A percentile compares a stretch with the other conserved stretches of the same genome.
Conservation (phyloP, 2,329 filamentous ascomycete species). For the Ceratocystis alfenasii region DNA sequence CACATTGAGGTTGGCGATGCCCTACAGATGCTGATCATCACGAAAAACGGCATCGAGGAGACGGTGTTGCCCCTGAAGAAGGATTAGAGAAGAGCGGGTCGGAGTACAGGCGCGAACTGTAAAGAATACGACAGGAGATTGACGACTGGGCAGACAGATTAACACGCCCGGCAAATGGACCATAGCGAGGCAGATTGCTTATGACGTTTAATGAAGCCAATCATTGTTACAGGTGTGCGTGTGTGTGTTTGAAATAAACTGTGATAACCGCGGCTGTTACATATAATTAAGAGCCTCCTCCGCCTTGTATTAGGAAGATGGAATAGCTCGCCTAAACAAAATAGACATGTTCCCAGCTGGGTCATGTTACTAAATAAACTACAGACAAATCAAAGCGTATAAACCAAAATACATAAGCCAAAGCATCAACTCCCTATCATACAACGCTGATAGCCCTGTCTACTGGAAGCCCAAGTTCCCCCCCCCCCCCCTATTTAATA, state of each 20-base stretch:
- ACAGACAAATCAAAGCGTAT: not conserved
- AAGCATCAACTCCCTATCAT: not conserved
- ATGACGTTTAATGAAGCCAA: conserved; percentile 21
- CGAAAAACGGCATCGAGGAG: conserved; percentile 78
- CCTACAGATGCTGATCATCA: conserved; percentile 90
- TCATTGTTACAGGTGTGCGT: not conserved
- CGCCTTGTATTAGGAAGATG: not conserved
- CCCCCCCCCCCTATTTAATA: not conserved
- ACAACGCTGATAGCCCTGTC: not conserved
- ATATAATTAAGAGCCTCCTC: not conserved
- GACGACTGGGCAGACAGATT: not conserved
- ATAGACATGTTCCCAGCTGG: not conserved
- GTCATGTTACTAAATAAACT: not conserved
- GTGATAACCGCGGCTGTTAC: not conserved
- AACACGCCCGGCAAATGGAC: not conserved
- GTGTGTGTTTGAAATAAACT: not conserved
- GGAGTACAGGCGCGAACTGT: not conserved
- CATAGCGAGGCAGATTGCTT: conserved; percentile 10
- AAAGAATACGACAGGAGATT: not conserved
- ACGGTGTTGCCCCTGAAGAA: conserved; percentile 73
- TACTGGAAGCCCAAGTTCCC: not conserved
- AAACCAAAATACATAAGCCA: not conserved
- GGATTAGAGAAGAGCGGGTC: conserved; percentile 47
- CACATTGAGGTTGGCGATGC: conserved; percentile 98
- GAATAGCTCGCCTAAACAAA: not conserved